Percentiles rank a stretch among this genome's conserved stretches.
These are phyloP conservation scores for Cladophialophora chaetospira DNA, from an alignment of 2,329 filamentous ascomycete genomes.

Conservation along the genomic window DNA sequence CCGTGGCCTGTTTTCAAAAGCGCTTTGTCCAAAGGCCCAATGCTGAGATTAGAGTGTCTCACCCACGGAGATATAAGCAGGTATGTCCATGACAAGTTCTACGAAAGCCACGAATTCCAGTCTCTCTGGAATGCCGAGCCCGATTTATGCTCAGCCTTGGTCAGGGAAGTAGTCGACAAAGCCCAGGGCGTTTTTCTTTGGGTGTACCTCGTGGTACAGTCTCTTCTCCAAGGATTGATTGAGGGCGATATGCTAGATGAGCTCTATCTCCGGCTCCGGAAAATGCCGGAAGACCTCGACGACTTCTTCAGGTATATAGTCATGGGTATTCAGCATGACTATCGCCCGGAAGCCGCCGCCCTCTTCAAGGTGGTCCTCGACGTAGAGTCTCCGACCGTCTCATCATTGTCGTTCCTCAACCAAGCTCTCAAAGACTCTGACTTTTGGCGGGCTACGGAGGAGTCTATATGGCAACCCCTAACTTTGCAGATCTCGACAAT, in stretches of 20 bases:
- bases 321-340: neutral
- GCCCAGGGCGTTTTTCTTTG: neutral
- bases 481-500: neutral
- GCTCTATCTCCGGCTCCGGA: neutral
- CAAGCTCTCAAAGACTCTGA: neutral
- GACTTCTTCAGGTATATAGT: neutral
- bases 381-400: neutral
- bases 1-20: neutral
- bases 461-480: too few relatives aligned
- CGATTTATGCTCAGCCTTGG: neutral
- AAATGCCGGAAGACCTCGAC: neutral
- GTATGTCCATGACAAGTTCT: neutral
- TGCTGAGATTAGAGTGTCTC: neutral
- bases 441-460: neutral
- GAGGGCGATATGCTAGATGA: neutral
- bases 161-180: neutral
- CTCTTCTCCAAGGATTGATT: neutral
- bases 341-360: neutral
- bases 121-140: neutral
- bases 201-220: neutral
- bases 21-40: neutral
- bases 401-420: neutral
- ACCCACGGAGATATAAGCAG: neutral
- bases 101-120: neutral
- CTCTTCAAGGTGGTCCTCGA: neutral